Evolutionary conservation across 164 flowering plant species (phyloP).

Genomic region (Dillenia turbinata): DNA sequence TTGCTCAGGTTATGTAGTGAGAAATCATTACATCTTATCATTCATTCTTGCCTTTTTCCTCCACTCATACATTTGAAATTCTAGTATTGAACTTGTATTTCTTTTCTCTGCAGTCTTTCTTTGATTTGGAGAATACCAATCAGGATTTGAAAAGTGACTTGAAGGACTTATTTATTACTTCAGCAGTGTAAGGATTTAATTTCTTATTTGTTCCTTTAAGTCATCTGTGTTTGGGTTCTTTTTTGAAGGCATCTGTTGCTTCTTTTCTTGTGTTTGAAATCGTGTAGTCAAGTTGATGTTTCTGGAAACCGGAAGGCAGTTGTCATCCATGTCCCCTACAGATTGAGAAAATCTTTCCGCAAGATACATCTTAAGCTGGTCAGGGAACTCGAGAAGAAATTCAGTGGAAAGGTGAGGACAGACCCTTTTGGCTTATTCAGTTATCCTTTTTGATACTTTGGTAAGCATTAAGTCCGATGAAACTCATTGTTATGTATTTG

Average conservation of each 20-base stretch:
- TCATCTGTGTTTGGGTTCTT: neutral
- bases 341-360: constrained; percentile 41
- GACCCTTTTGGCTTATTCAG: too few relatives aligned
- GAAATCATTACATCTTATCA: too few relatives aligned
- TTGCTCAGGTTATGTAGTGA: constrained; percentile 34
- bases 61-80: neutral
- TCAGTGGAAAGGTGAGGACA: constrained; percentile 45
- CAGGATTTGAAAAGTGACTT: constrained; percentile 44
- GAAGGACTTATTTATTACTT: constrained; percentile 45
- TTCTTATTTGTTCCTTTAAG: neutral
- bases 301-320: constrained; percentile 41
- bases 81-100: neutral
- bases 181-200: constrained; percentile 30
- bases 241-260: neutral
- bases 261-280: neutral
- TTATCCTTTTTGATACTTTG: too few relatives aligned
- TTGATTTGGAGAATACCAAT: constrained; percentile 46
- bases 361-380: constrained; percentile 49
- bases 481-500: too few relatives aligned
- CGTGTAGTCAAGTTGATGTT: constrained; percentile 46
- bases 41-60: neutral
- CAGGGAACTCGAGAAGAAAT: constrained; percentile 53
- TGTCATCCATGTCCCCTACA: constrained; percentile 46
- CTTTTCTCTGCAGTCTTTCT: constrained; percentile 27
- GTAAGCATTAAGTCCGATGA: too few relatives aligned